Evolutionary conservation across 192 early-diverging fungal genomes (phyloP), one percentile per base, ranked within the genome.

Genomic region (Coemansia guatemalensis): DNA sequence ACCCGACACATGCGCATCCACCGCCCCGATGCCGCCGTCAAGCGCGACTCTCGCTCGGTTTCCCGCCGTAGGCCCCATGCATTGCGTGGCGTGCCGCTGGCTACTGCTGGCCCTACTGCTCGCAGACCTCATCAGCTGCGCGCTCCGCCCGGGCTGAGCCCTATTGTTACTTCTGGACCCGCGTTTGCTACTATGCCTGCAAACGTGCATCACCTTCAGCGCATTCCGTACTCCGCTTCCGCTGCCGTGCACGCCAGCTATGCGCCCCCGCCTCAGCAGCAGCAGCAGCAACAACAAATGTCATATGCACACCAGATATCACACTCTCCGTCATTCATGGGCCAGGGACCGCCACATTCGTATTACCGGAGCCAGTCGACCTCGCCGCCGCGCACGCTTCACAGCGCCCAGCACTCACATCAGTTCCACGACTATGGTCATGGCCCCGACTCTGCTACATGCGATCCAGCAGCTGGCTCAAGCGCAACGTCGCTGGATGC

Each of bases 1-100:
- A 90, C 89, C 3, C 82, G 92, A 30, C 92, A 93, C 66, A 76
- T 75, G 74, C 71, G 74, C 65, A 77, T 76, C 54, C 79, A 82
- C 72, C 77, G 73, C 56, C 68, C 71, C 9, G 72, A 74, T 48
- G 62, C 69, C 17, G 39, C 32, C 70, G 23, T 56, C 69, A 81
- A 80, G 64, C 68, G 77, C 61, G 70, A 72, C 21, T 51, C 56
- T 7, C 75, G 75, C 53, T 30, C 61, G 21, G 24, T 57, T 12
- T 71, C 70, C 24, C 70, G 75, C 50, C 74, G 74, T 33, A 52
- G 52, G 2, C 52, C 22, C 24, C 48, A 62, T 9, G 41, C 26
- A 29, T 30, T 62, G 64, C 68, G 67, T 14, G 67, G 62, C 17
- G 53, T 44, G 30, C 2, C 51, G 35, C 29, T 58, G 48, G 44